These are phyloP conservation scores for Thielaviopsis musarum DNA, from an alignment of 2,329 filamentous ascomycete genomes.

Conservation along the genomic window DNA sequence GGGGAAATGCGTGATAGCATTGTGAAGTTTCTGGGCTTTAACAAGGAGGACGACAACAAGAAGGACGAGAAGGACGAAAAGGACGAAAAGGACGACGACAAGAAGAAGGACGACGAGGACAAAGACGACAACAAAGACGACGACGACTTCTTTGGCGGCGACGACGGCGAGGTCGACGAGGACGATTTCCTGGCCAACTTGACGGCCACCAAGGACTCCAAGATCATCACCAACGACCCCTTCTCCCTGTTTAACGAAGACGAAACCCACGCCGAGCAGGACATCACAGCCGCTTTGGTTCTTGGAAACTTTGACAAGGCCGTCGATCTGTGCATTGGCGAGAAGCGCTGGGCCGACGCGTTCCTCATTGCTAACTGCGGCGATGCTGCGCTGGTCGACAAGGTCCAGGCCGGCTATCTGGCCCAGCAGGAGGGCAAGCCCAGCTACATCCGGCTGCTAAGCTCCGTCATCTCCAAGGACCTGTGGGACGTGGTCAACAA, in stretches of 20 bases:
- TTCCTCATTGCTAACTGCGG: constrained; percentile 97
- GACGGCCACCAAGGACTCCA: constrained; percentile 74
- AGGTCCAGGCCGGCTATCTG: constrained; percentile 83
- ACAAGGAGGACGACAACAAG: constrained; percentile 28
- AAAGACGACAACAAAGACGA: constrained; percentile 55
- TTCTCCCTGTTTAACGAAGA: constrained; percentile 76
- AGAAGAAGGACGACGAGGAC: constrained; percentile 16
- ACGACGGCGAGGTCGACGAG: constrained; percentile 46
- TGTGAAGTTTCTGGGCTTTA: constrained; percentile 79
- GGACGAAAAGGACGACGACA: constrained; percentile 39
- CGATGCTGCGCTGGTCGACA: constrained; percentile 82
- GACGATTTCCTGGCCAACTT: constrained; percentile 80
- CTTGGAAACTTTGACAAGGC: constrained; percentile 83
- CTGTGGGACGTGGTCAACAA: constrained; percentile 98
- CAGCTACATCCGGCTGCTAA: constrained; percentile 79
- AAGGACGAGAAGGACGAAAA: constrained; percentile 20
- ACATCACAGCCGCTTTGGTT: constrained; percentile 75
- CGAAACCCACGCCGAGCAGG: constrained; percentile 72
- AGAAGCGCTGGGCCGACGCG: constrained; percentile 83
- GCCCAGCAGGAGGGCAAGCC: constrained; percentile 66
- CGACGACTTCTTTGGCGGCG: constrained; percentile 62
- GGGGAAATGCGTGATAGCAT: constrained; percentile 78
- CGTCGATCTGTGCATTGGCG: constrained; percentile 72
- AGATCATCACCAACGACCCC: constrained; percentile 85
- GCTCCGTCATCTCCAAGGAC: constrained; percentile 89